These are phyloP conservation scores for Silene vulgaris DNA, from an alignment of 179 eudicot genomes.

Conservation along the genomic window DNA sequence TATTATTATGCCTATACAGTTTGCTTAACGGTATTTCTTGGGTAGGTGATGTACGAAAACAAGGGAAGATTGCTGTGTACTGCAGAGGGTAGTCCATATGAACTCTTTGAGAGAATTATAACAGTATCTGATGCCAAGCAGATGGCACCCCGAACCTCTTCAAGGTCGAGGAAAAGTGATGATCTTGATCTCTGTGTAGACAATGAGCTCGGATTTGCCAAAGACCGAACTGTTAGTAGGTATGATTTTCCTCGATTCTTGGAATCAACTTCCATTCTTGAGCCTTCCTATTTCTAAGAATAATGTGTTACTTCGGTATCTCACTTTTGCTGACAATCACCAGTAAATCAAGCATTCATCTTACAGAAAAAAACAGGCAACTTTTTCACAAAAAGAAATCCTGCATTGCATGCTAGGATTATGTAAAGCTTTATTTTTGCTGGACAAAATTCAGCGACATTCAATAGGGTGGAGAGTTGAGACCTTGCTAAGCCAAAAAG, in stretches of 20 bases:
- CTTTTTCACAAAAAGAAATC: too few relatives aligned
- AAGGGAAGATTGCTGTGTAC: slow-evolving; percentile 75
- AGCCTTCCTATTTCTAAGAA: too few relatives aligned
- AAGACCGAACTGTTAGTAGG: slow-evolving; percentile 96
- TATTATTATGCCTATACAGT: too few relatives aligned
- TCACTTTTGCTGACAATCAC: too few relatives aligned
- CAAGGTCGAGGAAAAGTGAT: slow-evolving; percentile 72
- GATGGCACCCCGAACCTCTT: slow-evolving; percentile 69
- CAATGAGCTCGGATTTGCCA: slow-evolving; percentile 86
- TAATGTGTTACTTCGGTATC: too few relatives aligned
- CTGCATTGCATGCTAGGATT: too few relatives aligned
- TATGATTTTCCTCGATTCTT: slow-evolving; percentile 15
- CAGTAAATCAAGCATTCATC: too few relatives aligned
- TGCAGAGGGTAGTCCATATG: slow-evolving; percentile 74
- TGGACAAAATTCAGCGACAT: too few relatives aligned
- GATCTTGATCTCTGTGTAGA: slow-evolving; percentile 79
- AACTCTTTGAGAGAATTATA: slow-evolving; percentile 67
- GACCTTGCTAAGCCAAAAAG: too few relatives aligned
- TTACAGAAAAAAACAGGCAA: too few relatives aligned
- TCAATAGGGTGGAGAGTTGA: too few relatives aligned
- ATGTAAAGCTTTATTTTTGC: too few relatives aligned
- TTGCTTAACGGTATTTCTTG: background rate
- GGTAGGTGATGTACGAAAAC: slow-evolving; percentile 90
- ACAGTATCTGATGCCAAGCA: slow-evolving; percentile 76
- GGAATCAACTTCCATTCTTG: background rate